Base-by-base conservation (phyloP, 108 stramenopile species). In the Nannochloropsis granulata region DNA sequence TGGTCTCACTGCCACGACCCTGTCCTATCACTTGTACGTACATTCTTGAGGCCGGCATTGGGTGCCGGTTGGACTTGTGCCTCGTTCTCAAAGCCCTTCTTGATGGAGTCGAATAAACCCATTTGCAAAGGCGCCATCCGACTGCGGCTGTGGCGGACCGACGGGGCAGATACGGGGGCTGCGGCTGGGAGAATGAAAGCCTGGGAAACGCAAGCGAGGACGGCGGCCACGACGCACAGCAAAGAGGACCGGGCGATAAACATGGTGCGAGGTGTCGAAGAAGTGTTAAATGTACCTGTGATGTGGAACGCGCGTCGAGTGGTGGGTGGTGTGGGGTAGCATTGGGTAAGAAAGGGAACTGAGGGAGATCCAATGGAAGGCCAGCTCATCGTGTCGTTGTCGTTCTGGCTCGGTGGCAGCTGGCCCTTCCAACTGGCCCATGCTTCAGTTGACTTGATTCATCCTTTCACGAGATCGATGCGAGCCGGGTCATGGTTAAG, bases 51-150 rank as follows among this genome's bases (percentile, higher is more conserved):
- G 45, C 82, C 82, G 23, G 82, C 56, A 45, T 83, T 83, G 25
- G 43, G 25, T 25, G 45, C 82, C 1, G 82, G 82, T 19, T 45
- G 82, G 24, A 44, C 19, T 19, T 45, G 43, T 25, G 14, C 45
- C 24, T 83, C 82, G 44, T 83, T 83, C 25, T 25, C 45, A 83
- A 83, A 56, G 13, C 56, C 82, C 45, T 83, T 83, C 82, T 83
- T 83, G 7, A 83, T 19, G 16, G 45, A 16, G 44, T 83, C 82
- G 25, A 25, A 45, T 7, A 44, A 83, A 44, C 82, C 82, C 82
- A 83, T 83, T 16, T 83, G 42, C 42, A 81, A 16, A 23, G 81
- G 44, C 21, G 81, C 56, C 21, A 71, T n/a, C 16, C 56, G 56
- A n/a, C 56, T 71, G 56, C 56, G 16, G 56, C 56, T 71, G 11